Conservation (phyloP, 768 basidiomycete species). For the Lactarius deliciosus region DNA sequence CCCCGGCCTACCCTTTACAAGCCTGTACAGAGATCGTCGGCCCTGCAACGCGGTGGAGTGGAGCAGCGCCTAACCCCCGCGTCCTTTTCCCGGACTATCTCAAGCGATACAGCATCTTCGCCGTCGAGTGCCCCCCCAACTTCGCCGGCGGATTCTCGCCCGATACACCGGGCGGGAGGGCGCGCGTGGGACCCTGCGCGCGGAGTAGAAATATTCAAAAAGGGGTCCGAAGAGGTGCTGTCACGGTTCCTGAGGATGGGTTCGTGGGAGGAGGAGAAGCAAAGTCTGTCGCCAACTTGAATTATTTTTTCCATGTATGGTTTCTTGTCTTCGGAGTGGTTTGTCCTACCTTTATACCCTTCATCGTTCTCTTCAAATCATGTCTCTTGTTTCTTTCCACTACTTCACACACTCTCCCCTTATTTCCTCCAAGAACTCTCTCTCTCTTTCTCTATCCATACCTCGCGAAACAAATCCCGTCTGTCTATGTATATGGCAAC, state of each 20-base stretch:
- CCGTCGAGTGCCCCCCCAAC: slow-evolving; percentile 55
- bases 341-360: slow-evolving; percentile 26
- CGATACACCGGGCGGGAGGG: slow-evolving; percentile 44
- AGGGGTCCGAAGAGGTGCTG: slow-evolving; percentile 83
- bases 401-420: neutral
- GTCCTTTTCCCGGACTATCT: slow-evolving; percentile 39
- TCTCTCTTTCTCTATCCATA: slow-evolving; percentile 2
- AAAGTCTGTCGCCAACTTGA: slow-evolving; percentile 25
- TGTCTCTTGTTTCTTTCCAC: slow-evolving; percentile 8
- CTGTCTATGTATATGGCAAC: slow-evolving; percentile 17
- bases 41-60: slow-evolving; percentile 27
- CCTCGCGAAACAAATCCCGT: slow-evolving; percentile 4
- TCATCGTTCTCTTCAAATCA: slow-evolving; percentile 16
- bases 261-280: slow-evolving; percentile 59
- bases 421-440: slow-evolving; percentile 7
- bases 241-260: slow-evolving; percentile 80
- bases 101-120: slow-evolving; percentile 54
- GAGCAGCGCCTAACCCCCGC: slow-evolving; percentile 26
- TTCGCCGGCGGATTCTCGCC: slow-evolving; percentile 37
- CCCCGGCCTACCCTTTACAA: slow-evolving; percentile 24
- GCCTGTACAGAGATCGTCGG: slow-evolving; percentile 15
- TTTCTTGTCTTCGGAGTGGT: slow-evolving; percentile 17
- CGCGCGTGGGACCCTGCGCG: slow-evolving; percentile 87
- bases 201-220: slow-evolving; percentile 82
- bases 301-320: slow-evolving; percentile 22